Conservation (phyloP, 1,139 yeast genomes). For the Kazachstania sp. region DNA sequence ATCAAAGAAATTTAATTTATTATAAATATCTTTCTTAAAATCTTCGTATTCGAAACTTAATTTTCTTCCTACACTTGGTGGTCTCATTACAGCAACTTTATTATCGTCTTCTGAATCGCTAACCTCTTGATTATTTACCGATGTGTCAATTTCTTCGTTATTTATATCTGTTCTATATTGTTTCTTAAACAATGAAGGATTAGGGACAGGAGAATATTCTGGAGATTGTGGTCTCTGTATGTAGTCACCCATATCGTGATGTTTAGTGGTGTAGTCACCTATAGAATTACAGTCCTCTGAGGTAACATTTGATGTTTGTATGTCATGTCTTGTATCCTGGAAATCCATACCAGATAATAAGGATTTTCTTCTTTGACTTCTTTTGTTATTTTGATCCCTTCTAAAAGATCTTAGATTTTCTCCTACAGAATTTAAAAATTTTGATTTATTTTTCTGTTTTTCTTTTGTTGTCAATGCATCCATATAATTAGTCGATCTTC, state of each 20-base stretch:
- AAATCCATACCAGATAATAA: slow-evolving; percentile 9
- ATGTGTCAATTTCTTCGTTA: background rate
- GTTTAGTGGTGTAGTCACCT: background rate
- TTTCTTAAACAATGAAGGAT: slow-evolving; percentile 1
- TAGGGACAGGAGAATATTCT: background rate
- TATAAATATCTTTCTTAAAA: slow-evolving; percentile 26
- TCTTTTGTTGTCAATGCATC: slow-evolving; percentile 16
- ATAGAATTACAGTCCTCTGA: background rate
- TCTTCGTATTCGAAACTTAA: slow-evolving; percentile 27
- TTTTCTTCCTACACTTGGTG: slow-evolving; percentile 12
- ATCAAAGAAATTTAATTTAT: slow-evolving; percentile 21
- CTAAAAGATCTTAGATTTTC: background rate
- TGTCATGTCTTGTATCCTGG: slow-evolving; percentile 15
- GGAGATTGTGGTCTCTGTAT: slow-evolving; percentile 2
- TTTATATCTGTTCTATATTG: slow-evolving; percentile 5
- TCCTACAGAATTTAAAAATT: background rate
- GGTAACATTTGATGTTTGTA: slow-evolving; percentile 8
- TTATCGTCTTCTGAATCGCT: background rate
- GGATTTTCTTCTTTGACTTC: slow-evolving; percentile 4
- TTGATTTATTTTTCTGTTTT: background rate
- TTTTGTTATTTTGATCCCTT: background rate
- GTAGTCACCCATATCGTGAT: slow-evolving; percentile 14
- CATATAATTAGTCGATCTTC: slow-evolving; percentile 19
- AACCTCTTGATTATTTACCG: background rate
- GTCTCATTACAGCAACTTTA: background rate